Percentiles rank a stretch among this genome's conserved stretches.
Evolutionary conservation across 495 filamentous ascomycete species (phyloP).

Genomic region (Penicillium pulvis): DNA sequence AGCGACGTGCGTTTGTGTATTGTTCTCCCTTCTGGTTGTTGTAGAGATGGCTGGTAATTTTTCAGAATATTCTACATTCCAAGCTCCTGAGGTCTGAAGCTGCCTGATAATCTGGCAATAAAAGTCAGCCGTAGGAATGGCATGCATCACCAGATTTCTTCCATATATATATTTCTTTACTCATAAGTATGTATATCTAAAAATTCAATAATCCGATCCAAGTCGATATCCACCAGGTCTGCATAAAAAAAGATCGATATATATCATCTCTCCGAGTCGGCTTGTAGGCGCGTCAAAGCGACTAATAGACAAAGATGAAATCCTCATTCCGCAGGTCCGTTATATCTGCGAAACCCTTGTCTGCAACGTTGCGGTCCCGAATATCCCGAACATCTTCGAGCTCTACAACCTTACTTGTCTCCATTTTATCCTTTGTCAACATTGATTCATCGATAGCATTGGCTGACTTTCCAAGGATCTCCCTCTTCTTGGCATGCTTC

Average conservation of each 20-base stretch:
- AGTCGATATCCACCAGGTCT: too few species aligned
- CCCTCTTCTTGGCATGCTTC: conserved; percentile 45
- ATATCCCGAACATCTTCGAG: conserved; percentile 21
- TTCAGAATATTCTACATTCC: too few species aligned
- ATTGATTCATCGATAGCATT: conserved; percentile 26
- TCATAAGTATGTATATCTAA: too few species aligned
- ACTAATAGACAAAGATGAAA: conserved; percentile 32
- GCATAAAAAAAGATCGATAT: too few species aligned
- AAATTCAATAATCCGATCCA: too few species aligned
- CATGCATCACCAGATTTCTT: too few species aligned
- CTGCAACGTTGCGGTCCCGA: not conserved
- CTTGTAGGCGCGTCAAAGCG: not conserved
- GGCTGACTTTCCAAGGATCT: conserved; percentile 33
- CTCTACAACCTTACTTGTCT: conserved; percentile 20
- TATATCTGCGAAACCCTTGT: conserved; percentile 29
- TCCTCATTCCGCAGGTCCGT: conserved; percentile 34
- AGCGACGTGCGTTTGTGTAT: not conserved
- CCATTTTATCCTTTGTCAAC: conserved; percentile 15
- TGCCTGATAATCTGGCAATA: too few species aligned
- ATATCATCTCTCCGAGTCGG: too few species aligned
- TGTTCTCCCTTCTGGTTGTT: not conserved
- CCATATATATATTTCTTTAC: too few species aligned
- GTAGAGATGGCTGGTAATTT: not conserved
- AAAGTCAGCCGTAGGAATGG: too few species aligned
- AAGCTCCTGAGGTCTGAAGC: too few species aligned